Evolutionary conservation across 2,329 filamentous ascomycete species (phyloP).

Genomic region (Epichloe baconii): DNA sequence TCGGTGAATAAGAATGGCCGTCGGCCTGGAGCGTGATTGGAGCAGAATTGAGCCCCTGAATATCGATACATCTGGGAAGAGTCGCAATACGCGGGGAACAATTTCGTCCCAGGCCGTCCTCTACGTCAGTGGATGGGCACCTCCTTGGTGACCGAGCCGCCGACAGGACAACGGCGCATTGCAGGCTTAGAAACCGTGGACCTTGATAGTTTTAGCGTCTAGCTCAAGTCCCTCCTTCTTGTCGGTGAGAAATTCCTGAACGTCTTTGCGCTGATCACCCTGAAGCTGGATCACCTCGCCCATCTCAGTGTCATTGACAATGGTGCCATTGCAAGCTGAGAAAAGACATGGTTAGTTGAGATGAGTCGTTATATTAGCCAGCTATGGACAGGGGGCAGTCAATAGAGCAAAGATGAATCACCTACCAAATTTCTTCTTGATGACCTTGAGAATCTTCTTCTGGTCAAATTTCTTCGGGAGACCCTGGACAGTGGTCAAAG

Average conservation of each 20-base stretch:
- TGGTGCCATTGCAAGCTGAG: constrained; percentile 97
- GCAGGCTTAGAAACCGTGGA: constrained; percentile 40
- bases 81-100: constrained; percentile 15
- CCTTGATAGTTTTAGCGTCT: constrained; percentile 95
- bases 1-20: constrained; percentile 16
- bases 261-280: constrained; percentile 97
- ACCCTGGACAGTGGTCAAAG: constrained; percentile 98
- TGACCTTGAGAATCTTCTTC: constrained; percentile 99
- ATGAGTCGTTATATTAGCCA: background rate
- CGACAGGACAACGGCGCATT: constrained; percentile 27
- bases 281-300: constrained; percentile 99
- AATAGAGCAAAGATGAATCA: background rate
- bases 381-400: background rate
- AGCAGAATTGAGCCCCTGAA: constrained; percentile 19
- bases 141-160: constrained; percentile 14
- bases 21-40: constrained; percentile 12
- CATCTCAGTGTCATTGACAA: constrained; percentile 91
- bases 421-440: constrained; percentile 98
- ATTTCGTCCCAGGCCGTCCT: constrained; percentile 17
- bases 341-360: constrained; percentile 4
- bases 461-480: constrained; percentile 98
- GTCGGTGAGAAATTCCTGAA: constrained; percentile 92
- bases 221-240: constrained; percentile 91
- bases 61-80: constrained; percentile 14
- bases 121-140: constrained; percentile 16